Evolutionary conservation across 768 basidiomycete species (phyloP).

Genomic region (Myochromella boudieri): DNA sequence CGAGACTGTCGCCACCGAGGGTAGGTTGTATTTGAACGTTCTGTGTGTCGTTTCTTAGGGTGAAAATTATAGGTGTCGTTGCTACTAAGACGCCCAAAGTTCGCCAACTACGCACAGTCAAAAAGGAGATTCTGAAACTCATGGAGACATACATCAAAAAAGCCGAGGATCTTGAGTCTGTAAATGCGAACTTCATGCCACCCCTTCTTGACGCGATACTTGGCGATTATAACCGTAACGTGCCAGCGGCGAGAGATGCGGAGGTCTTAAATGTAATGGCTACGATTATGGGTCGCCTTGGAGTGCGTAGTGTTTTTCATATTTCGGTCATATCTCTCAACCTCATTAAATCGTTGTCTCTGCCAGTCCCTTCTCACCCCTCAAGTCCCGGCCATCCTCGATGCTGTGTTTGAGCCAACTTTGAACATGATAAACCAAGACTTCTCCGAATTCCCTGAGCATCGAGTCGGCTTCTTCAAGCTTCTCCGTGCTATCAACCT

Average conservation of each 20-base stretch:
- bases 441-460: constrained; percentile 98
- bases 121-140: constrained; percentile 95
- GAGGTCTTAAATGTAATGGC: constrained; percentile 98
- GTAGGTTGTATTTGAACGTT: constrained; percentile 36
- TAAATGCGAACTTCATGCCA: constrained; percentile 91
- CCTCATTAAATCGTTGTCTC: constrained; percentile 14
- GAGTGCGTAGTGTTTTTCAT: constrained; percentile 51
- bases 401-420: constrained; percentile 97
- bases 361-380: constrained; percentile 79
- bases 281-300: constrained; percentile 85
- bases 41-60: not conserved
- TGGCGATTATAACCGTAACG: constrained; percentile 95
- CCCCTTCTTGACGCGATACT: constrained; percentile 94
- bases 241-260: constrained; percentile 90
- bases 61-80: constrained; percentile 59
- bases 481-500: constrained; percentile 89
- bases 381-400: constrained; percentile 92
- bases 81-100: constrained; percentile 98
- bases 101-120: constrained; percentile 90
- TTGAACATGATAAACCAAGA: constrained; percentile 99
- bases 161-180: constrained; percentile 93
- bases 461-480: constrained; percentile 96
- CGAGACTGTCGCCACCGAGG: constrained; percentile 84
- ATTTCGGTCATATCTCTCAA: constrained; percentile 1
- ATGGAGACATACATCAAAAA: constrained; percentile 98